Evolutionary conservation across 345 rosid genomes (phyloP).

Genomic region (Lumnitzera racemosa): DNA sequence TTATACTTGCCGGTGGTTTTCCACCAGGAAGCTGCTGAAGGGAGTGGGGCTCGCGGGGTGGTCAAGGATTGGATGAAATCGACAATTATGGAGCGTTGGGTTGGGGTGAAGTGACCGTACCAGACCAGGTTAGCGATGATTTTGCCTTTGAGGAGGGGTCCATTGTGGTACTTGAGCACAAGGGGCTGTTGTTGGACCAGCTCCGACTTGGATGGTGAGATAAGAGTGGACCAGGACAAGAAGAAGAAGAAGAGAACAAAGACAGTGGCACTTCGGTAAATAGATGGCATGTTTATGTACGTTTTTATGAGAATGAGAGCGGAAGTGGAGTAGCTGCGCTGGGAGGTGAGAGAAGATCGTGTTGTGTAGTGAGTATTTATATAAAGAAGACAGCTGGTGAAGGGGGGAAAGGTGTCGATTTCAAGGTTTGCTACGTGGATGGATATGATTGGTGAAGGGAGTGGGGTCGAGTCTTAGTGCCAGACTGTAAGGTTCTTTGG

Average conservation of each 20-base stretch:
- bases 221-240: slow-evolving; percentile 9
- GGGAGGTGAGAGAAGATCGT: too few species aligned
- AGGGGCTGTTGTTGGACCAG: slow-evolving; percentile 77
- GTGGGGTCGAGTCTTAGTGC: neutral
- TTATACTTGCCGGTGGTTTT: slow-evolving; percentile 65
- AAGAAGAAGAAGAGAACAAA: slow-evolving; percentile 6
- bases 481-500: slow-evolving; percentile 3
- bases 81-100: slow-evolving; percentile 64
- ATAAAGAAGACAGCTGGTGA: neutral
- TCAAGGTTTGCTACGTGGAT: slow-evolving; percentile 9
- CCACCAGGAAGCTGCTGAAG: slow-evolving; percentile 80
- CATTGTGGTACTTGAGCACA: slow-evolving; percentile 58
- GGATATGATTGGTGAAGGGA: neutral
- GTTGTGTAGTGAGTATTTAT: slow-evolving; percentile 2
- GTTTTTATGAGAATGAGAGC: slow-evolving; percentile 19
- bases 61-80: slow-evolving; percentile 66
- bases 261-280: slow-evolving; percentile 28
- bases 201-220: slow-evolving; percentile 23
- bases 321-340: too few species aligned
- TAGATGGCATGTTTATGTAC: slow-evolving; percentile 9
- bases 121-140: slow-evolving; percentile 66
- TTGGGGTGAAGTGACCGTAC: slow-evolving; percentile 71
- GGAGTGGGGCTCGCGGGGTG: slow-evolving; percentile 17
- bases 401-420: neutral
- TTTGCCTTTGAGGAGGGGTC: slow-evolving; percentile 53